Evolutionary conservation across 306 rosid genomes (phyloP).

Genomic region (Canavalia ensiformis): DNA sequence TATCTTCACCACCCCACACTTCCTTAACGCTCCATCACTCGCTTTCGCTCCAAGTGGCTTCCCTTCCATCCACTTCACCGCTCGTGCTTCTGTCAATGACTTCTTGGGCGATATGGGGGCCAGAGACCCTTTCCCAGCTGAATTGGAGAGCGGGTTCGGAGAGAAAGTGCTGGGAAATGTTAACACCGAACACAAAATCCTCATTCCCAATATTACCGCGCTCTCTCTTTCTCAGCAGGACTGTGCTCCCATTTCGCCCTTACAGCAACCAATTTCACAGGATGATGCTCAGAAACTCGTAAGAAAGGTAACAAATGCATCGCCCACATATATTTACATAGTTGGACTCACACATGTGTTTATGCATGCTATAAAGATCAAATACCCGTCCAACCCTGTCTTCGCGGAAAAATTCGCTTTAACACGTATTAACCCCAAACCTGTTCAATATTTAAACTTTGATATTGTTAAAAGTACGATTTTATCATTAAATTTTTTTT

Average conservation of each 20-base stretch:
- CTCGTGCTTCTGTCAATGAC: conserved; percentile 48
- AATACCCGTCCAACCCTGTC: no score
- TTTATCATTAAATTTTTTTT: no score
- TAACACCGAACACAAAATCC: conserved; percentile 83
- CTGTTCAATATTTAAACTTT: no score
- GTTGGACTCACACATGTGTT: no score
- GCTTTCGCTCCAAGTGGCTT: background rate
- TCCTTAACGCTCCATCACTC: background rate
- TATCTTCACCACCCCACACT: background rate
- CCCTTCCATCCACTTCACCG: background rate
- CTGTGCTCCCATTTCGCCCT: conserved; percentile 66
- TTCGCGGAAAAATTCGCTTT: no score
- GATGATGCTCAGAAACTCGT: conserved; percentile 68
- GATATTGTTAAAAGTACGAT: no score
- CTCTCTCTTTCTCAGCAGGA: conserved; percentile 72
- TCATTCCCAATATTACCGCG: conserved; percentile 78
- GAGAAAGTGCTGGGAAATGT: conserved; percentile 75
- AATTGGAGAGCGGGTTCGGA: conserved; percentile 74
- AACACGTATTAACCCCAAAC: no score
- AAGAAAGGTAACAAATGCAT: conserved; percentile 60
- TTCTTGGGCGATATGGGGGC: conserved; percentile 84
- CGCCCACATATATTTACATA: no score
- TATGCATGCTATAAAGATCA: no score
- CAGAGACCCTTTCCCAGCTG: conserved; percentile 93
- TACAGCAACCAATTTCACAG: conserved; percentile 61